phyloP scores from a whole-genome alignment of 768 basidiomycete genomes.

The Mycena polygramma region DNA sequence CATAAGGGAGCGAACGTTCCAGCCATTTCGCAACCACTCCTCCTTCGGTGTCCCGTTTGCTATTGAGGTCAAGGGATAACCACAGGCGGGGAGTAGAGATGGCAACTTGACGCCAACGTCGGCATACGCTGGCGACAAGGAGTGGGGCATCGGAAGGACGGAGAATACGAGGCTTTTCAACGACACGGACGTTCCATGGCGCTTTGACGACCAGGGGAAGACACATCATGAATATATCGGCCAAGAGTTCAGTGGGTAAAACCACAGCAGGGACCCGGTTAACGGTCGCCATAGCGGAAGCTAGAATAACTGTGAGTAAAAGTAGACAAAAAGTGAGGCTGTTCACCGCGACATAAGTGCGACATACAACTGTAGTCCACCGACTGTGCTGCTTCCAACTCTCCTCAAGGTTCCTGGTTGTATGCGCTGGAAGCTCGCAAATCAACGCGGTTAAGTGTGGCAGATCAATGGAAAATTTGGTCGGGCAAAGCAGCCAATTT shows the following conservation, averaged over 20 bases:
- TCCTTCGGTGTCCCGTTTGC: neutral
- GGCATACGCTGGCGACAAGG: slow-evolving; percentile 4
- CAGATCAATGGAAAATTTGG: too few relatives aligned
- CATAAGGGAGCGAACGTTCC: slow-evolving; percentile 3
- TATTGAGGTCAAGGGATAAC: neutral
- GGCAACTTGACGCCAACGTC: slow-evolving; percentile 13
- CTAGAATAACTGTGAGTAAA: too few relatives aligned
- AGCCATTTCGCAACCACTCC: slow-evolving; percentile 1
- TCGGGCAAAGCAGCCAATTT: too few relatives aligned
- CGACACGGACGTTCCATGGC: too few relatives aligned
- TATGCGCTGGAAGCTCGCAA: too few relatives aligned
- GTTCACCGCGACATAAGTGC: too few relatives aligned
- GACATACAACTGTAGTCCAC: too few relatives aligned
- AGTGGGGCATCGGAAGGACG: slow-evolving; percentile 10
- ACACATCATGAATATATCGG: slow-evolving; percentile 15
- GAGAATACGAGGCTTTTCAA: neutral
- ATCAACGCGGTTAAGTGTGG: too few relatives aligned
- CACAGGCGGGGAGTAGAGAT: slow-evolving; percentile 12
- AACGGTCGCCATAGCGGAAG: neutral
- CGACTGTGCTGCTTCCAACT: too few relatives aligned
- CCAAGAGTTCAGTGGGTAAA: slow-evolving; percentile 6
- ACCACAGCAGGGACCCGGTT: neutral
- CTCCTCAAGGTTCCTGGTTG: too few relatives aligned
- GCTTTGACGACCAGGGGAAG: neutral
- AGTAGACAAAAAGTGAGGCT: too few relatives aligned